These are phyloP conservation scores for Cicer yamashitae DNA, from an alignment of 306 rosid genomes.

Conservation along the genomic window DNA sequence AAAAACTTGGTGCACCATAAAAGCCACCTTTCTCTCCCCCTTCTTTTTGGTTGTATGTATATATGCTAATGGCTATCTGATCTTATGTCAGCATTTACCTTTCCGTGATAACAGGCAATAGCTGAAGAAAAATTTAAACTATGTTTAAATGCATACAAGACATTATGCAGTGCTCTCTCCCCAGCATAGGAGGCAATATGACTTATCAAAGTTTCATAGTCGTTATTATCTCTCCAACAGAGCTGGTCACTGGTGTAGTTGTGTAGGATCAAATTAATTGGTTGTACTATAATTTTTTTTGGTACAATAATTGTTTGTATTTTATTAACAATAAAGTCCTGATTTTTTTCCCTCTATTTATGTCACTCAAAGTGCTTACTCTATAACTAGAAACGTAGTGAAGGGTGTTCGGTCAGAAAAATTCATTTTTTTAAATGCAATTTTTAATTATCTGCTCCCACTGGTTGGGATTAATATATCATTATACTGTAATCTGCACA, in stretches of 20 bases:
- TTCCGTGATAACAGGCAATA: slow-evolving; percentile 57
- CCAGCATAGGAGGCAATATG: slow-evolving; percentile 47
- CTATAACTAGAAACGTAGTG: slow-evolving; percentile 19
- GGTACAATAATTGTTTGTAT: slow-evolving; percentile 5
- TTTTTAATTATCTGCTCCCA: not conserved
- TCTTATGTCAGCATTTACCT: slow-evolving; percentile 1
- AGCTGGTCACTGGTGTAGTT: slow-evolving; percentile 33
- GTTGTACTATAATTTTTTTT: not conserved
- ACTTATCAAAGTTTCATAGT: slow-evolving; percentile 19
- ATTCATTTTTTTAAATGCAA: not conserved
- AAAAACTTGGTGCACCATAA: not conserved
- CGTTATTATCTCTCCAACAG: slow-evolving; percentile 4
- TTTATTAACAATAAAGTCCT: slow-evolving; percentile 23
- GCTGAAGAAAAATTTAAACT: slow-evolving; percentile 86
- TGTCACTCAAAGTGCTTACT: not conserved
- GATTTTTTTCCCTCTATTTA: not conserved
- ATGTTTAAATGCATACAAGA: slow-evolving; percentile 77
- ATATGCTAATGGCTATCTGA: not conserved
- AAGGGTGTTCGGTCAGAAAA: slow-evolving; percentile 13
- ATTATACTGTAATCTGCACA: not conserved
- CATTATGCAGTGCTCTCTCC: slow-evolving; percentile 72
- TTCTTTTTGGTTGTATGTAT: not conserved
- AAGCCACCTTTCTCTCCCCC: not conserved
- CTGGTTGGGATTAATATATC: not conserved
- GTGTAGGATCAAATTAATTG: slow-evolving; percentile 30